phyloP scores from a whole-genome alignment of 192 early-diverging fungal species.

The Linnemannia exigua region DNA sequence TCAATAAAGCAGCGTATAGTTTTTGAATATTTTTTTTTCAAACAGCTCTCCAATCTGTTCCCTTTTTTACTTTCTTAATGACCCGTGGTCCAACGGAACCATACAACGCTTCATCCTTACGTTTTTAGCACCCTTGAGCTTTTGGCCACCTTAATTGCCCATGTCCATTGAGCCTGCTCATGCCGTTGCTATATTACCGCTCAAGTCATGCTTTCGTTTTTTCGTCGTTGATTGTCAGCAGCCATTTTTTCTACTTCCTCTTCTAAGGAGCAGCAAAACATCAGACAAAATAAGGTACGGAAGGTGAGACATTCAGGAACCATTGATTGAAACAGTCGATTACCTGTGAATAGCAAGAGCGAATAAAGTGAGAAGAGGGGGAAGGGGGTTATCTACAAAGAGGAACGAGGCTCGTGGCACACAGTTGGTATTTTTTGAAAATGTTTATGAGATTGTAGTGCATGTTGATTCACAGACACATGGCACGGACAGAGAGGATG shows the following conservation, averaged over 20 bases:
- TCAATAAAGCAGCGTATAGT: no score
- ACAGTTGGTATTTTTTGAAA: neutral
- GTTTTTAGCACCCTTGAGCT: neutral
- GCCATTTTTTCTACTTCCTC: neutral
- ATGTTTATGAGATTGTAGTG: no score
- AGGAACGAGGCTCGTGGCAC: neutral
- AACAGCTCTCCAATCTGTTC: neutral
- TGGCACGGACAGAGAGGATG: neutral
- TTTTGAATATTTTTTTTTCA: no score
- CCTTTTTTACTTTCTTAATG: no score
- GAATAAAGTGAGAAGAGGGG: no score
- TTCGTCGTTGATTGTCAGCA: neutral
- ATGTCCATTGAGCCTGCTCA: neutral
- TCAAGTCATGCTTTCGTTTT: neutral
- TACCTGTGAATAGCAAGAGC: no score
- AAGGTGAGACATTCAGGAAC: neutral
- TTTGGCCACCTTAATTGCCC: neutral
- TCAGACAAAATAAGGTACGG: neutral
- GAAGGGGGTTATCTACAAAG: no score
- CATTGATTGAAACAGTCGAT: neutral
- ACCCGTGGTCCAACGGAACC: neutral
- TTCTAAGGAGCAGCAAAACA: neutral
- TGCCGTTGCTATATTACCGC: neutral
- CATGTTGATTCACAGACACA: slow-evolving; percentile 9
- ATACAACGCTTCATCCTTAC: neutral